Conservation (phyloP, 2,329 filamentous ascomycete species). For the Pseudogymnoascus verrucosus region DNA sequence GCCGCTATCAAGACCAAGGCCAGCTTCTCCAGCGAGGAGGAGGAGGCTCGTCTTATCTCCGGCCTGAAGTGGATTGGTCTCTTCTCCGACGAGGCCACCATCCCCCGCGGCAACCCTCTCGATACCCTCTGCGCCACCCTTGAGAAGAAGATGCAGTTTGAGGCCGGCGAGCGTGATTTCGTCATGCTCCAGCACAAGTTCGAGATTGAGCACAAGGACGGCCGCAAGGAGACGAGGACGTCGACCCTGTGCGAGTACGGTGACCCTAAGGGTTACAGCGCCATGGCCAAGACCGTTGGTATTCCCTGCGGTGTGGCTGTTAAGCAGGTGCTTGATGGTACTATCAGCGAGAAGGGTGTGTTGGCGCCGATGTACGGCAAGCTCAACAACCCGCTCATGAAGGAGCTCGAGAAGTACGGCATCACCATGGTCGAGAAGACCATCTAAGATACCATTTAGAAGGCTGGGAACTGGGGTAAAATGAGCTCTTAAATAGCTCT, state of each 20-base stretch:
- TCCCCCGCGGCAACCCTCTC: constrained; percentile 67
- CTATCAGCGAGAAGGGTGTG: constrained; percentile 63
- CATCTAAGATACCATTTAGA: constrained; percentile 24
- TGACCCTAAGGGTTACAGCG: constrained; percentile 65
- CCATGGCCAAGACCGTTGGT: constrained; percentile 79
- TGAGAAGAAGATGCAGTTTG: constrained; percentile 87
- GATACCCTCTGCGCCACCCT: constrained; percentile 87
- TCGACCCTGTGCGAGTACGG: constrained; percentile 81
- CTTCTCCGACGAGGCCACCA: constrained; percentile 61
- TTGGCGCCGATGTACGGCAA: constrained; percentile 68
- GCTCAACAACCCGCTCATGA: constrained; percentile 65
- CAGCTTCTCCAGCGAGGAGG: constrained; percentile 58
- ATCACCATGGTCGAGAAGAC: constrained; percentile 67
- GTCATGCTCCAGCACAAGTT: constrained; percentile 79
- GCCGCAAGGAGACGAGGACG: constrained; percentile 66
- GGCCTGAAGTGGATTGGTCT: constrained; percentile 66
- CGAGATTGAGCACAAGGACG: constrained; percentile 74
- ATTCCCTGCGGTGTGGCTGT: constrained; percentile 69
- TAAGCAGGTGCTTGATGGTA: constrained; percentile 69
- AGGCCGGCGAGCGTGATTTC: constrained; percentile 73
- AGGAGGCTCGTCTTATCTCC: constrained; percentile 61
- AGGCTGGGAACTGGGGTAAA: background rate
- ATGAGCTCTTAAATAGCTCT: background rate
- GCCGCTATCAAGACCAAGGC: constrained; percentile 69
- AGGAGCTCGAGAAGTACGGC: constrained; percentile 69